Percentiles rank a stretch among this genome's conserved stretches.
phyloP scores from a whole-genome alignment of 352 stramenopile species.

The Aphanomyces euteiches region DNA sequence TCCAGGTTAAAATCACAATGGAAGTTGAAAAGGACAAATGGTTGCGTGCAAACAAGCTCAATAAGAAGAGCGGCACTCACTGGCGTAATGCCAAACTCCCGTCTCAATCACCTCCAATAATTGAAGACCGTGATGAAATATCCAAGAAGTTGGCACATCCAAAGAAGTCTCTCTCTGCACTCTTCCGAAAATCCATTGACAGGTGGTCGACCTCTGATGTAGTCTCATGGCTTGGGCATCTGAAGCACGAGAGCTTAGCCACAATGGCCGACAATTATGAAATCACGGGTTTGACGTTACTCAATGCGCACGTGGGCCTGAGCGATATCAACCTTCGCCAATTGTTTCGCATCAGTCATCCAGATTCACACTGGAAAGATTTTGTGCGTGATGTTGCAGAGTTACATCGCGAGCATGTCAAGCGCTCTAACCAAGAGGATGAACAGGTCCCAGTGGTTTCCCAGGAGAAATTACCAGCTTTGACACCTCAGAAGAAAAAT shows the following conservation, averaged over 20 bases:
- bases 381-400: conserved; percentile 21
- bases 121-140: background rate
- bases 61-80: conserved; percentile 25
- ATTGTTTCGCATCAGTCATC: conserved; percentile 6
- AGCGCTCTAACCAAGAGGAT: background rate
- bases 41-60: conserved; percentile 26
- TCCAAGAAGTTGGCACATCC: background rate
- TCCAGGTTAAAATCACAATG: conserved; percentile 29
- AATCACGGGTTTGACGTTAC: conserved; percentile 8
- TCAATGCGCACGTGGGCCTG: conserved; percentile 21
- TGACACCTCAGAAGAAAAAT: too few relatives aligned
- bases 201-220: conserved; percentile 11
- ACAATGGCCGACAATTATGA: background rate
- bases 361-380: conserved; percentile 17
- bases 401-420: conserved; percentile 12
- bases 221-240: conserved; percentile 19
- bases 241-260: background rate
- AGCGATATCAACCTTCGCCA: conserved; percentile 25
- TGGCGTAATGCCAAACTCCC: conserved; percentile 23
- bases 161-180: conserved; percentile 3
- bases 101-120: too few relatives aligned
- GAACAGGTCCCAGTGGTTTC: too few relatives aligned
- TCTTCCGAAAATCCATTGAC: background rate
- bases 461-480: too few relatives aligned
- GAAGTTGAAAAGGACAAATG: conserved; percentile 24